phyloP scores from a whole-genome alignment of 768 basidiomycete genomes.

The Leucocoprinus sp. region DNA sequence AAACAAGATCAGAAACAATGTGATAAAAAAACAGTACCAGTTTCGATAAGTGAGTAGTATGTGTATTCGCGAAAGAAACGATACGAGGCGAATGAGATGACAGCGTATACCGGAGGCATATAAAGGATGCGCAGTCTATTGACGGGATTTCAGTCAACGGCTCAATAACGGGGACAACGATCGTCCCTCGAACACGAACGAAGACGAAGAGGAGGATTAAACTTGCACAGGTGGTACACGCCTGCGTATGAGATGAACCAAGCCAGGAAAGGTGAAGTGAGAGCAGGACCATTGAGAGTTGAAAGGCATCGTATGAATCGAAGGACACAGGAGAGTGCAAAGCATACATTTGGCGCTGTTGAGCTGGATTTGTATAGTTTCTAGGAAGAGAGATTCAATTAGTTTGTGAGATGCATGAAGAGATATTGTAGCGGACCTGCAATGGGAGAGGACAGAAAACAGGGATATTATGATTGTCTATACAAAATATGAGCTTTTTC shows the following conservation, averaged over 20 bases:
- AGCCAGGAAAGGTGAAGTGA: too few relatives aligned
- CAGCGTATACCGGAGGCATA: constrained; percentile 76
- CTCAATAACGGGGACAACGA: not conserved
- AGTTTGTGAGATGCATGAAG: not conserved
- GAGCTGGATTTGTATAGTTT: constrained; percentile 59
- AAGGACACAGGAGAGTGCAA: constrained; percentile 10
- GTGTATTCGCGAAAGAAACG: constrained; percentile 75
- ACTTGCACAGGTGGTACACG: too few relatives aligned
- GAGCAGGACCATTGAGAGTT: too few relatives aligned
- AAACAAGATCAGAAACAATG: not conserved
- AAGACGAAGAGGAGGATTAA: not conserved
- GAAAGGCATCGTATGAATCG: not conserved
- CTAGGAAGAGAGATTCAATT: constrained; percentile 25
- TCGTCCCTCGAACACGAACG: not conserved
- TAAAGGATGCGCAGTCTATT: constrained; percentile 69
- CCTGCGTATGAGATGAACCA: too few relatives aligned
- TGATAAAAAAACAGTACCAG: constrained; percentile 22
- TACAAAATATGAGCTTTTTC: not conserved
- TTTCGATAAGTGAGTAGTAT: constrained; percentile 38
- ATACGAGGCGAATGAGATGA: constrained; percentile 83
- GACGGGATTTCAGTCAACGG: constrained; percentile 4
- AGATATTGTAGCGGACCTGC: constrained; percentile 37
- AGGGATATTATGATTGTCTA: constrained; percentile 57
- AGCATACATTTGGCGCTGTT: constrained; percentile 76
- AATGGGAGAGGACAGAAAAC: constrained; percentile 50